A percentile compares a stretch with the other conserved stretches of the same genome.
phyloP scores from a whole-genome alignment of 805 yeast species.

The Tetrapisispora fleetii region DNA sequence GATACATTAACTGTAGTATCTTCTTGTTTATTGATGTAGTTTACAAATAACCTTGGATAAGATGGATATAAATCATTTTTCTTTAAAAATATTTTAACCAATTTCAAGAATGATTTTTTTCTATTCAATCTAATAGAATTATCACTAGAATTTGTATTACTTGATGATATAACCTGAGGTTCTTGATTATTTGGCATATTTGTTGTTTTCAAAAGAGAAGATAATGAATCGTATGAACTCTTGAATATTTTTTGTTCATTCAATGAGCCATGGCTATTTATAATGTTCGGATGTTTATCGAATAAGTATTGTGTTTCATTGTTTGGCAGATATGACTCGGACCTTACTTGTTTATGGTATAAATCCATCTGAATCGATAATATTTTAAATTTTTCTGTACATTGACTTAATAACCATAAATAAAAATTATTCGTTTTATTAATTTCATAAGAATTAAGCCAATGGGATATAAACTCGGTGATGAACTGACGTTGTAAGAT shows the following conservation, averaged over 20 bases:
- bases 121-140: neutral
- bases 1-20: neutral
- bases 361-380: constrained; percentile 19
- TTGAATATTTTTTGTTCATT: neutral
- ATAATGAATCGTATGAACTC: constrained; percentile 3
- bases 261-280: neutral
- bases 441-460: constrained; percentile 25
- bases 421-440: constrained; percentile 28
- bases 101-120: neutral
- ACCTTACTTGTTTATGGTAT: constrained; percentile 8
- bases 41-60: constrained; percentile 14
- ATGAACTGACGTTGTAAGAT: constrained; percentile 6
- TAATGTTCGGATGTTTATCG: neutral
- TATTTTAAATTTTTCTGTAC: constrained; percentile 15
- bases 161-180: neutral
- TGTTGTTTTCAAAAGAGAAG: neutral
- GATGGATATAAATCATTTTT: constrained; percentile 24
- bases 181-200: neutral
- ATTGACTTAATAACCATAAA: constrained; percentile 22
- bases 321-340: neutral
- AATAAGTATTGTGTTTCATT: neutral
- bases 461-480: constrained; percentile 23
- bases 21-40: neutral
- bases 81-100: constrained; percentile 8
- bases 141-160: neutral